Conservation (phyloP, 495 filamentous ascomycete genomes). For the Penicillium diatomitis region DNA sequence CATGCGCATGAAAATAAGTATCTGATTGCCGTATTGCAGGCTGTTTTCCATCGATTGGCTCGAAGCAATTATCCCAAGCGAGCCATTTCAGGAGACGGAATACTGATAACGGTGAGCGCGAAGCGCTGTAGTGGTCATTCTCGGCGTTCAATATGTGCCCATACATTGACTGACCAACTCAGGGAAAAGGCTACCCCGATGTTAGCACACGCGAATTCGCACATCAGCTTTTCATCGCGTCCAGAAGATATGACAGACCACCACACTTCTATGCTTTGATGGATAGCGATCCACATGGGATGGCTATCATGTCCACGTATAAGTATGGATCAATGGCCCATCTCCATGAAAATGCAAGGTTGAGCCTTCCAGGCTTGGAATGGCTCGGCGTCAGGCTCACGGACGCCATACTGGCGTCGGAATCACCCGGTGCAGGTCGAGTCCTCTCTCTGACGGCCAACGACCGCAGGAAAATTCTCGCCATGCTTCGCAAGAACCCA, state of each 20-base stretch:
- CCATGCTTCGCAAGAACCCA: slow-evolving; percentile 51
- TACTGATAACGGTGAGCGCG: slow-evolving; percentile 55
- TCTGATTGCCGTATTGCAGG: slow-evolving; percentile 34
- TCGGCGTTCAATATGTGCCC: too few relatives aligned
- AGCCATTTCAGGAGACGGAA: slow-evolving; percentile 44
- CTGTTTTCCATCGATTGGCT: slow-evolving; percentile 67
- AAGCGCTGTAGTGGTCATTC: too few relatives aligned
- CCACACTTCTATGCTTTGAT: slow-evolving; percentile 56
- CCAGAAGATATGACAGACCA: slow-evolving; percentile 14
- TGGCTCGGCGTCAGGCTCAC: slow-evolving; percentile 68
- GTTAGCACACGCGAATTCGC: slow-evolving; percentile 65
- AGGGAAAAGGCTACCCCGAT: slow-evolving; percentile 90
- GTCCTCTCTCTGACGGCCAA: slow-evolving; percentile 47
- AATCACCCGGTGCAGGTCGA: slow-evolving; percentile 20
- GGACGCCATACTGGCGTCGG: slow-evolving; percentile 39
- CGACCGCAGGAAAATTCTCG: slow-evolving; percentile 59
- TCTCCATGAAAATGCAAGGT: slow-evolving; percentile 54
- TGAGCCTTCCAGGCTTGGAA: slow-evolving; percentile 47
- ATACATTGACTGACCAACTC: neutral
- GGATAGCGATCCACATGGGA: slow-evolving; percentile 81
- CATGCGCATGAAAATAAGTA: too few relatives aligned
- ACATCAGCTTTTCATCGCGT: slow-evolving; percentile 18
- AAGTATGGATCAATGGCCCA: slow-evolving; percentile 71
- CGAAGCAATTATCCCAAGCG: slow-evolving; percentile 42
- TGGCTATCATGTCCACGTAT: slow-evolving; percentile 81